phyloP scores from a whole-genome alignment of 1,284 basidiomycete species.

The Ganoderma multipileum region DNA sequence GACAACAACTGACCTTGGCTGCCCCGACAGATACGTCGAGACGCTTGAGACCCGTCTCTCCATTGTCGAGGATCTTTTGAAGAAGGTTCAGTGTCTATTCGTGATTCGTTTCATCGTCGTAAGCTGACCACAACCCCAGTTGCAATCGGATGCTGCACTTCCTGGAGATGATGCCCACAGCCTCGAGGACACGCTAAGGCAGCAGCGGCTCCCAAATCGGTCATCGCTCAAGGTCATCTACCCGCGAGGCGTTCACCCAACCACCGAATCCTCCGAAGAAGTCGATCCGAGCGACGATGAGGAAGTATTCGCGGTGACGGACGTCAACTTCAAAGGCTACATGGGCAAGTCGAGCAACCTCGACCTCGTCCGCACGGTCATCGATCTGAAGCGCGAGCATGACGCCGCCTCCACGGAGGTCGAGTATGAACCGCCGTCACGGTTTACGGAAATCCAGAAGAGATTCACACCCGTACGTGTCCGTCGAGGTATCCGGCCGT shows the following conservation, averaged over 20 bases:
- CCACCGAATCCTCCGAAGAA: slow-evolving; percentile 30
- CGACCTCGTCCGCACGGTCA: slow-evolving; percentile 68
- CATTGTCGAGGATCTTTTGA: neutral
- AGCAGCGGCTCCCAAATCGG: neutral
- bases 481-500: neutral
- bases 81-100: neutral
- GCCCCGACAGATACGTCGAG: neutral
- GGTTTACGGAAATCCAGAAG: neutral
- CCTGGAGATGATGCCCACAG: neutral
- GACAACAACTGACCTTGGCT: neutral
- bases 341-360: slow-evolving; percentile 78
- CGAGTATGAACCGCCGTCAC: neutral
- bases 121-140: neutral
- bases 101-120: neutral
- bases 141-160: neutral
- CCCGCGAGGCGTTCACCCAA: neutral
- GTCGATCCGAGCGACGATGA: slow-evolving; percentile 45
- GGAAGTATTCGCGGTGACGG: slow-evolving; percentile 40
- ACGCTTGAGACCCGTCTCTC: neutral
- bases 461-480: neutral
- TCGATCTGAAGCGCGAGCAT: slow-evolving; percentile 60
- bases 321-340: slow-evolving; percentile 55
- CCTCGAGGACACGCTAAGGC: neutral
- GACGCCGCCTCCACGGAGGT: neutral
- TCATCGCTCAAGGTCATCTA: neutral